phyloP scores from a whole-genome alignment of 306 rosid species.

The Dryas alaskensis region DNA sequence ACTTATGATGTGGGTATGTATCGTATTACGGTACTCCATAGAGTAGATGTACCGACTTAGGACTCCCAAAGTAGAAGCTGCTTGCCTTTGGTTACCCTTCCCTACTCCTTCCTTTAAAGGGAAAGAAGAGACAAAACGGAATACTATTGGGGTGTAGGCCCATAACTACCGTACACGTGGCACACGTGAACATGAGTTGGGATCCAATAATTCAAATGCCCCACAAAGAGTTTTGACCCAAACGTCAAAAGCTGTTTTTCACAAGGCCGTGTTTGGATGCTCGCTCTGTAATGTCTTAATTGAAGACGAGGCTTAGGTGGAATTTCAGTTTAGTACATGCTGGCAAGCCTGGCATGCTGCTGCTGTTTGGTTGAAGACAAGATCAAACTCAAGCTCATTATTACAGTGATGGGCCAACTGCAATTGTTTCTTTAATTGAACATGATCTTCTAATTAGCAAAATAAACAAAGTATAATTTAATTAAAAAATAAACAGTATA shows the following conservation, averaged over 20 bases:
- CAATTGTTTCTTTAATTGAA: neutral
- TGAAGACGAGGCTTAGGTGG: conserved; percentile 13
- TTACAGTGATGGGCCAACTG: conserved; percentile 7
- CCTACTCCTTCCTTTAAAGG: neutral
- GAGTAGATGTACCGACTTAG: too few relatives aligned
- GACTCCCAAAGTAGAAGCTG: neutral
- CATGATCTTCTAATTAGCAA: neutral
- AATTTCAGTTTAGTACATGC: neutral
- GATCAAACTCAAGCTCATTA: conserved; percentile 22
- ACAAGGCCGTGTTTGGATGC: conserved; percentile 9
- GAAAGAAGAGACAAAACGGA: conserved; percentile 31
- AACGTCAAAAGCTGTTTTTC: conserved; percentile 6
- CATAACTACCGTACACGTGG: conserved; percentile 44
- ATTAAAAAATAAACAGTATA: neutral
- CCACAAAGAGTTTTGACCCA: conserved; percentile 54
- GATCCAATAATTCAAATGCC: conserved; percentile 46
- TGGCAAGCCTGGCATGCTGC: conserved; percentile 6
- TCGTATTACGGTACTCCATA: neutral
- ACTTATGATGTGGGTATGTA: neutral
- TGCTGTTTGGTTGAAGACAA: conserved; percentile 64
- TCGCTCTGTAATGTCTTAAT: neutral
- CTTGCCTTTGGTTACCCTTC: neutral
- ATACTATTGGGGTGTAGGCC: conserved; percentile 30
- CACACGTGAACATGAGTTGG: conserved; percentile 55
- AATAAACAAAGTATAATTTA: neutral